Evolutionary conservation across 2,329 filamentous ascomycete genomes (phyloP).

Genomic region (Hymenoscyphus salicellus): DNA sequence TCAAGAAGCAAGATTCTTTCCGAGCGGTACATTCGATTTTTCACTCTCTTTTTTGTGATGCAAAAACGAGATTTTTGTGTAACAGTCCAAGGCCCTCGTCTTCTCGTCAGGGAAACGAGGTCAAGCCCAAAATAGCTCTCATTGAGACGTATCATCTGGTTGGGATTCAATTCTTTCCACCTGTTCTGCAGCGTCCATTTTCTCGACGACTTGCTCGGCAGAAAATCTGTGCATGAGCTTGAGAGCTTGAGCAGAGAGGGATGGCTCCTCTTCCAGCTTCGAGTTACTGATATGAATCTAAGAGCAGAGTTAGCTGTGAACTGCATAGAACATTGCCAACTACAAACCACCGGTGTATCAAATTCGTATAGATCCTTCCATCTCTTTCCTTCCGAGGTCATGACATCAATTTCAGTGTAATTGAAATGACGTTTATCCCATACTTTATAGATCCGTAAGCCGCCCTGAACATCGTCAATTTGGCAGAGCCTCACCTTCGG

Average conservation of each 20-base stretch:
- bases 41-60: too few relatives aligned
- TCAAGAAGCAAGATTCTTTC: neutral
- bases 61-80: neutral
- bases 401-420: constrained; percentile 68
- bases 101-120: neutral
- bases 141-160: neutral
- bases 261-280: constrained; percentile 47
- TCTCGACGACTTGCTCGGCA: constrained; percentile 59
- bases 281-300: constrained; percentile 61
- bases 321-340: neutral
- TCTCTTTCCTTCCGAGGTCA: constrained; percentile 56
- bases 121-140: neutral
- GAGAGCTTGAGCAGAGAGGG: constrained; percentile 42
- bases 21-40: neutral
- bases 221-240: constrained; percentile 80
- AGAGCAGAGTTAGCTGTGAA: neutral
- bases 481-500: constrained; percentile 37
- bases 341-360: constrained; percentile 70
- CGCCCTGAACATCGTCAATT: too few relatives aligned
- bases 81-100: too few relatives aligned
- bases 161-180: neutral
- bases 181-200: constrained; percentile 60
- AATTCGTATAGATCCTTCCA: constrained; percentile 78
- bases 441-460: constrained; percentile 40
- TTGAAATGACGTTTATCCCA: constrained; percentile 65